Percentiles rank a stretch among this genome's conserved stretches.
Evolutionary conservation across 768 basidiomycete species (phyloP).

Genomic region (Macrocybe gigantea): DNA sequence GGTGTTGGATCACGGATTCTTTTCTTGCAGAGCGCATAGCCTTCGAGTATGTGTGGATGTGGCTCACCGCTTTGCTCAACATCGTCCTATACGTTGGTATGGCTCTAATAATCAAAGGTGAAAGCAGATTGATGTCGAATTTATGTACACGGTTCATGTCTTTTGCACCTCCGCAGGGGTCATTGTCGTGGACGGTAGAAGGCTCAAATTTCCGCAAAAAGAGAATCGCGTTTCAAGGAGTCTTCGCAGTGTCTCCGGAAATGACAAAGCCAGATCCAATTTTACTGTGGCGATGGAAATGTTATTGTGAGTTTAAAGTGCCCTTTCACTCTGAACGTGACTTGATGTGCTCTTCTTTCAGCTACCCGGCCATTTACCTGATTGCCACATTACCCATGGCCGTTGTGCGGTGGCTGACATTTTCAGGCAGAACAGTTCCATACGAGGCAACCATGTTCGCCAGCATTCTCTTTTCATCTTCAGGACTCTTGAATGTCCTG

Average conservation of each 20-base stretch:
- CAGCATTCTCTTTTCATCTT: slow-evolving; percentile 11
- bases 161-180: slow-evolving; percentile 15
- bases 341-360: slow-evolving; percentile 7
- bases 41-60: slow-evolving; percentile 50
- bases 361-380: slow-evolving; percentile 43
- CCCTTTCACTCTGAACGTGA: neutral
- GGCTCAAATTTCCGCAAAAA: slow-evolving; percentile 1
- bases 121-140: too few relatives aligned
- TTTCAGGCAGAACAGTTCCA: slow-evolving; percentile 6
- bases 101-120: slow-evolving; percentile 33
- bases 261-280: too few relatives aligned
- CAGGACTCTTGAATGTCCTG: slow-evolving; percentile 15
- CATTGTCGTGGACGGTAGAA: slow-evolving; percentile 9
- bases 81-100: slow-evolving; percentile 38
- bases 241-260: neutral
- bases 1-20: slow-evolving; percentile 44
- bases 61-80: slow-evolving; percentile 37
- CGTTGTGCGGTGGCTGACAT: slow-evolving; percentile 16
- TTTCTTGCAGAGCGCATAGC: slow-evolving; percentile 33
- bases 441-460: slow-evolving; percentile 10
- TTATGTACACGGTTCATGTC: too few relatives aligned
- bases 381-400: slow-evolving; percentile 17
- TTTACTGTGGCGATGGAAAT: slow-evolving; percentile 12
- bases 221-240: slow-evolving; percentile 4
- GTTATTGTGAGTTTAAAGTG: slow-evolving; percentile 35